Evolutionary conservation across 768 basidiomycete species (phyloP).

Genomic region (Omphalotus guepiniiformis): DNA sequence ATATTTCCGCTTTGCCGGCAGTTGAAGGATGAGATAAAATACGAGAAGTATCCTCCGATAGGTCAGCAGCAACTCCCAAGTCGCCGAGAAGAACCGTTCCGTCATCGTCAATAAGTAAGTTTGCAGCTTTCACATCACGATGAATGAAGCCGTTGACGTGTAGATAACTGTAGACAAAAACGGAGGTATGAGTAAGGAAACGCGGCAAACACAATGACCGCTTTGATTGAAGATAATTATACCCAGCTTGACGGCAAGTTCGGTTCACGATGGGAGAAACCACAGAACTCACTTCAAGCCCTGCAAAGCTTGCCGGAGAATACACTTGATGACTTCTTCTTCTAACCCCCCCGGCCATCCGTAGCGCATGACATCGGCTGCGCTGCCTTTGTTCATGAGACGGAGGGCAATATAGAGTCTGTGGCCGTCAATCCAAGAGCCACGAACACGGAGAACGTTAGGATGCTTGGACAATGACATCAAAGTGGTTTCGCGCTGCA

Average conservation of each 20-base stretch:
- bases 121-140: constrained; percentile 91
- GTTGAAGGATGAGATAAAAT: constrained; percentile 19
- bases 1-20: constrained; percentile 20
- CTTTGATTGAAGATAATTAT: no score
- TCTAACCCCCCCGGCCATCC: constrained; percentile 87
- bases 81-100: constrained; percentile 90
- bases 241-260: no score
- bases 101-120: constrained; percentile 86
- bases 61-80: constrained; percentile 85
- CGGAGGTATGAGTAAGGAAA: constrained; percentile 4
- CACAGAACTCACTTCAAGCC: constrained; percentile 70
- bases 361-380: constrained; percentile 80
- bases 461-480: constrained; percentile 93
- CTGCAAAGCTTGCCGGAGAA: constrained; percentile 79
- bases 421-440: constrained; percentile 83
- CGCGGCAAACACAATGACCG: constrained; percentile 2
- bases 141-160: constrained; percentile 90
- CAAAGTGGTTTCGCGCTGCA: constrained; percentile 82
- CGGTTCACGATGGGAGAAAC: background rate
- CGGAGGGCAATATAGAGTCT: constrained; percentile 84
- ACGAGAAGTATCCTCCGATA: constrained; percentile 58
- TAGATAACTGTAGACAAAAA: constrained; percentile 55
- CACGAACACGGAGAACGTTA: constrained; percentile 89
- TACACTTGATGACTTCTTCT: constrained; percentile 83
- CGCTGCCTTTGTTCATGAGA: constrained; percentile 86